Evolutionary conservation across 2,329 filamentous ascomycete genomes (phyloP).

Genomic region (Colletotrichum orchidophilum): DNA sequence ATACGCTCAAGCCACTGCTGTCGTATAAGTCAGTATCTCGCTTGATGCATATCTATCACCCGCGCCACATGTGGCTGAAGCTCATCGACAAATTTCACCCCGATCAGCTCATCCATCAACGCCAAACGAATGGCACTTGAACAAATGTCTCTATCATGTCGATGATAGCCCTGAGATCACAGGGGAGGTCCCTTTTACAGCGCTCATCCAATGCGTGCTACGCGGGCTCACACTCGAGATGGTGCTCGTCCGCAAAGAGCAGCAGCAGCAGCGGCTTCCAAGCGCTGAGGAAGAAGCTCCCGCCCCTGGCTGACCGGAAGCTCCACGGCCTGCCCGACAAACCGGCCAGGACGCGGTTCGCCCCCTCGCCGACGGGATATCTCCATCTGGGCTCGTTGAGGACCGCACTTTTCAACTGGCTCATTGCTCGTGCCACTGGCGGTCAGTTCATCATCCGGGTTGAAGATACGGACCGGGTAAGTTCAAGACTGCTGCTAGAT

Average conservation of each 20-base stretch:
- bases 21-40: conserved; percentile 12
- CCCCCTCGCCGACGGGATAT: conserved; percentile 93
- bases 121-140: neutral
- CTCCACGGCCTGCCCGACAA: conserved; percentile 54
- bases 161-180: conserved; percentile 17
- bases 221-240: conserved; percentile 9
- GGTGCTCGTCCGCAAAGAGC: conserved; percentile 28
- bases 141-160: conserved; percentile 26
- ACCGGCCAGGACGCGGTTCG: conserved; percentile 77
- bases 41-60: conserved; percentile 9
- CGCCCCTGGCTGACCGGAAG: conserved; percentile 23
- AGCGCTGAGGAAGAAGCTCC: conserved; percentile 33
- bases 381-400: conserved; percentile 91
- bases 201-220: conserved; percentile 1
- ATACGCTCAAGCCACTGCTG: neutral
- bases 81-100: conserved; percentile 32
- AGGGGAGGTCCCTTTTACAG: conserved; percentile 6
- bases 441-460: conserved; percentile 92
- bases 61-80: conserved; percentile 33
- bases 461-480: conserved; percentile 93
- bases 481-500: conserved; percentile 34
- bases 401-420: conserved; percentile 94
- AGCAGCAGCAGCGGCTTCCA: conserved; percentile 16
- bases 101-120: conserved; percentile 16
- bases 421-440: conserved; percentile 86